Evolutionary conservation across 2,329 filamentous ascomycete genomes (phyloP).

Genomic region (Hymenoscyphus repandus): DNA sequence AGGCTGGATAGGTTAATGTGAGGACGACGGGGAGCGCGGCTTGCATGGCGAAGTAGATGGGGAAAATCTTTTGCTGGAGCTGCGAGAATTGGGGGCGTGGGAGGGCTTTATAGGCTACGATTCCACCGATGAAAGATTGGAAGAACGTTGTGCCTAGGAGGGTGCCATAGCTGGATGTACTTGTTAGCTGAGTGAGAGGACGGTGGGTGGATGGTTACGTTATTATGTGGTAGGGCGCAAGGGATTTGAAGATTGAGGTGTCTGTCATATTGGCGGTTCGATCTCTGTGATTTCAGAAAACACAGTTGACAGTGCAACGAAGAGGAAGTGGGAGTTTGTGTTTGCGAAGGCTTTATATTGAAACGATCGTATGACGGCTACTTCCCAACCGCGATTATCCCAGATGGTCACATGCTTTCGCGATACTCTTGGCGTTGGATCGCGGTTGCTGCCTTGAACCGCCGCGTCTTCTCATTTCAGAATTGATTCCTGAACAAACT

Average conservation of each 20-base stretch:
- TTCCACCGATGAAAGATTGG: constrained; percentile 75
- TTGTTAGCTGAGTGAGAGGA: constrained; percentile 9
- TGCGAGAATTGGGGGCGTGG: constrained; percentile 75
- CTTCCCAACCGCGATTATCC: too few relatives aligned
- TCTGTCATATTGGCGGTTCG: constrained; percentile 31
- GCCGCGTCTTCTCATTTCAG: too few relatives aligned
- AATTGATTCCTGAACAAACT: too few relatives aligned
- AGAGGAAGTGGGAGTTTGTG: too few relatives aligned
- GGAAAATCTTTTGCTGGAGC: constrained; percentile 77
- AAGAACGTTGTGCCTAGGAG: constrained; percentile 83
- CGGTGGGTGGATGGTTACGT: constrained; percentile 44
- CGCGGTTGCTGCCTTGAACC: background rate
- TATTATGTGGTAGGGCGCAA: constrained; percentile 71
- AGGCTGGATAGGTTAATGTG: constrained; percentile 75
- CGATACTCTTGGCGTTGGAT: too few relatives aligned
- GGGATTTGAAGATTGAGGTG: constrained; percentile 46
- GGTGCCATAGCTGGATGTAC: constrained; percentile 70
- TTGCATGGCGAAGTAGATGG: constrained; percentile 84
- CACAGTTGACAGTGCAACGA: too few relatives aligned
- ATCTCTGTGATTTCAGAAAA: too few relatives aligned
- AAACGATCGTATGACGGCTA: too few relatives aligned
- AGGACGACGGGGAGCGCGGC: constrained; percentile 67
- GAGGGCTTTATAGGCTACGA: constrained; percentile 71
- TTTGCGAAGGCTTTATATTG: too few relatives aligned
- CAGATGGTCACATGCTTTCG: too few relatives aligned